Evolutionary conservation across 345 rosid species (phyloP), one percentile per base, ranked within the genome.

Genomic region (Punica granatum): DNA sequence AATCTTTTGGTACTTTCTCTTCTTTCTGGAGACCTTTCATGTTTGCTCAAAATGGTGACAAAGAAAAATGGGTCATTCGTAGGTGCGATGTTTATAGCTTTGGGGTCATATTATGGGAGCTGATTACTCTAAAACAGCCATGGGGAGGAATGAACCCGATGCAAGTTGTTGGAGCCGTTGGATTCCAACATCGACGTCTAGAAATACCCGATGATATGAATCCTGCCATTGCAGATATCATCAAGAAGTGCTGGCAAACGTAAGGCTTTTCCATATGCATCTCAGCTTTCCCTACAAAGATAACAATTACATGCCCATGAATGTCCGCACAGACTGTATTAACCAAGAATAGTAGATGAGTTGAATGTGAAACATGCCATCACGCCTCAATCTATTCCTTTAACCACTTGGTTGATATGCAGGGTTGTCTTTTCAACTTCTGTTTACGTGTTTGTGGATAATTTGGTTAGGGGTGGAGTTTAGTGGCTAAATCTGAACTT

Each of bases 161-260:
- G 97, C 97, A 93, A 78, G 98, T 93, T n/a, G 98, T 93, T 39
- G 97, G 98, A 26, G 98, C 98, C 0, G 98, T 93, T 51, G 98
- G 97, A 49, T 93, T 88, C 76, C 98, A 93, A 74, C 98, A 93
- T 73, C 89, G 98, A 7, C 83, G 92, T 32, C 93, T 93, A 0
- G 94, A 88, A 54, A 90, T 93, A 71, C 97, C 98, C 1, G 80
- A 82, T 44, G 65, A 65, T 74, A 71, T 88, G 64, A 94, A 93
- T 72, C 88, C 92, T 33, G 69, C 74, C 12, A 64, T 93, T 62
- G 90, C 96, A 0, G 93, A 93, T 60, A 84, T 93, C 74, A 93
- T 93, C 67, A 72, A 75, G 74, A 68, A 80, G 65, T 90, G 97
- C 79, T 93, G 97, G 98, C 88, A 90, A 73, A 90, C 94, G 96